Base-by-base conservation (phyloP, 768 basidiomycete genomes). In the Rhizopogon roseolus region DNA sequence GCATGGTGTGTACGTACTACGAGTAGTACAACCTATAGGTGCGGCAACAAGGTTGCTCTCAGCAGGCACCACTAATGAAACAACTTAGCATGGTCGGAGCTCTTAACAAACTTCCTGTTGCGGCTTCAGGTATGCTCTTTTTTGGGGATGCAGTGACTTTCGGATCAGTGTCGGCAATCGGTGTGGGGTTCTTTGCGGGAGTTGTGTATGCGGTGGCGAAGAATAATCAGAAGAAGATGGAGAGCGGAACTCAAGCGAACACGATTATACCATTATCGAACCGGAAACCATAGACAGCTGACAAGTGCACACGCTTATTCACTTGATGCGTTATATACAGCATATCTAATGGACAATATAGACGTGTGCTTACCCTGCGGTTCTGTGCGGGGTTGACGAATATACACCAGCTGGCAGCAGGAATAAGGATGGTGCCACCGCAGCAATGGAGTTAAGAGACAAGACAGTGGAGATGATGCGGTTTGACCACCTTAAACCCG, bases 11-110 rank as follows among this genome's bases (percentile, higher is more conserved):
- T 99, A 32, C 86, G 97, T 45, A 87, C 87, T 19, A 98, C 96
- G 28, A 92, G 90, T 59, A 98, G 95, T 57, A 98, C 97, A 42
- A 99, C 97, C n/a, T 99, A 98, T 73, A 95, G 92, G 88, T 89
- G 55, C 46, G 78, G 61, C 22, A 41, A 22, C 50, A 13, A 6
- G 44, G 40, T 28, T 39, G 5, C 29, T 39, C 27, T 44, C 49
- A 28, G 27, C 17, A 40, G 34, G 36, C 52, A 57, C 41, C 60
- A 19, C 40, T 51, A 38, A 39, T 45, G 25, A 41, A 43, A 28
- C 22, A 4, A 11, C 43, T 51, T 59, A 93, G 89, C 60, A 98
- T 98, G 95, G 93, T 97, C 52, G 95, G 95, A 10, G 95, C 95
- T 0, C 71, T 98, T 61, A 98, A 98, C 75, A 98, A 98, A 75